Base-by-base conservation (phyloP, 2,329 filamentous ascomycete genomes). In the Alternaria gaisen region DNA sequence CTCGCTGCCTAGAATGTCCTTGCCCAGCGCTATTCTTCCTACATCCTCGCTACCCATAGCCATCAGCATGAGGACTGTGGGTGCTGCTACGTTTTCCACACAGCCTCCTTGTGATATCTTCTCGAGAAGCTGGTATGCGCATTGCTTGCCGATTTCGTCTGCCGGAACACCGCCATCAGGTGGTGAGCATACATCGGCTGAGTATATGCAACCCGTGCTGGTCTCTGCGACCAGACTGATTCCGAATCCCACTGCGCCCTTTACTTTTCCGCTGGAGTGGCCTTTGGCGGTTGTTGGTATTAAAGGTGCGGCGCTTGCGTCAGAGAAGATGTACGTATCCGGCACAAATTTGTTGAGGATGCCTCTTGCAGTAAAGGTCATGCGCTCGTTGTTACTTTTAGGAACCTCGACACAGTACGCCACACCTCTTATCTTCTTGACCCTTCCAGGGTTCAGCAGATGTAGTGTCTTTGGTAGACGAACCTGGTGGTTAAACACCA, bases 21-120 rank as follows among this genome's bases (percentile, higher is more conserved):
- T 89, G 32, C 94, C 93, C 60, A 99, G 77, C 64, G 92, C 87
- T 67, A 99, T 79, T 60, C 95, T 87, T 5, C 95, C 95, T 14
- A 99, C 93, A 78, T 99, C 95, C 77, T 98, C 95, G 1, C 91
- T 92, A 0, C 95, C 95, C 95, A 99, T 98, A 34, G 94, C 93
- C 95, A 99, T 99, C 64, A 99, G 83, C 18, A 90, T 91, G 54
- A 99, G 79, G 66, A 97, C 85, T 0, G 90, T 94, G 3, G 87
- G 84, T 5, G 90, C 89, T 3, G 92, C 91, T 3, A 90, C 85
- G 14, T 84, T 84, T 54, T 89, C 90, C 3, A 92, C 91, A 76
- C 93, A 97, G 1, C 95, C 95, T 11, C 94, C 94, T 69, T 90
- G 87, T 53, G 87, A 87, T 63, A 98, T 90, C 22, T 88, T 86